phyloP scores from a whole-genome alignment of 78 protist genomes.

The Protostelium mycophagum region DNA sequence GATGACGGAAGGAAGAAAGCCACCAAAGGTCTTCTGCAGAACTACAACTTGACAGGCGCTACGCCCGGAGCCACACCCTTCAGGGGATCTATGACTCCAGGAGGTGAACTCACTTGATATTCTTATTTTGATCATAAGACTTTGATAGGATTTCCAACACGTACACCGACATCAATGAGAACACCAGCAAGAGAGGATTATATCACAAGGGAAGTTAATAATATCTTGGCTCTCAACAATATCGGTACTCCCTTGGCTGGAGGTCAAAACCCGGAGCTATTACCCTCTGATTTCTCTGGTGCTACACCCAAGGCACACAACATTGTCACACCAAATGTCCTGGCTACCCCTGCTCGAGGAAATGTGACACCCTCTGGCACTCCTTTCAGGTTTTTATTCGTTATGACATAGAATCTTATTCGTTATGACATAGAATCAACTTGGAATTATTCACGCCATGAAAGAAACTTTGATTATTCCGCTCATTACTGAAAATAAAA shows the following conservation, averaged over 20 bases:
- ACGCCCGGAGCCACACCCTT: conserved; percentile 1
- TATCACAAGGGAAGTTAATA: conserved; percentile 46
- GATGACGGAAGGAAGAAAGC: not conserved
- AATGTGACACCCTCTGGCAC: conserved; percentile 32
- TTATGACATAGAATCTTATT: no score
- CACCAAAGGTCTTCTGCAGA: conserved; percentile 10
- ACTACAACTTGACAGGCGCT: not conserved
- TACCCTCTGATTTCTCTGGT: conserved; percentile 29
- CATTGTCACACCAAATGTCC: not conserved
- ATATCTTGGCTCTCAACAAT: conserved; percentile 21
- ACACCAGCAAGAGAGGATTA: conserved; percentile 43
- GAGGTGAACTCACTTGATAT: not conserved
- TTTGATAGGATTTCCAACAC: not conserved
- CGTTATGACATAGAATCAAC: no score
- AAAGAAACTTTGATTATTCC: no score
- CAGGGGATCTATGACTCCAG: not conserved
- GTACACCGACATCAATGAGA: conserved; percentile 3
- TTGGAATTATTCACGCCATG: no score
- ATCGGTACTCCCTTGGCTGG: conserved; percentile 68
- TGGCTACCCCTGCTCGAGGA: conserved; percentile 36
- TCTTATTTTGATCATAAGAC: not conserved
- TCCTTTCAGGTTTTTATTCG: not conserved
- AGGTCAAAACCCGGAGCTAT: conserved; percentile 32
- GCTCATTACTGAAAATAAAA: no score
- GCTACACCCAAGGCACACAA: conserved; percentile 26